Conservation (phyloP, 371 early-diverging fungal genomes). For the Batrachochytrium dendrobatidis region DNA sequence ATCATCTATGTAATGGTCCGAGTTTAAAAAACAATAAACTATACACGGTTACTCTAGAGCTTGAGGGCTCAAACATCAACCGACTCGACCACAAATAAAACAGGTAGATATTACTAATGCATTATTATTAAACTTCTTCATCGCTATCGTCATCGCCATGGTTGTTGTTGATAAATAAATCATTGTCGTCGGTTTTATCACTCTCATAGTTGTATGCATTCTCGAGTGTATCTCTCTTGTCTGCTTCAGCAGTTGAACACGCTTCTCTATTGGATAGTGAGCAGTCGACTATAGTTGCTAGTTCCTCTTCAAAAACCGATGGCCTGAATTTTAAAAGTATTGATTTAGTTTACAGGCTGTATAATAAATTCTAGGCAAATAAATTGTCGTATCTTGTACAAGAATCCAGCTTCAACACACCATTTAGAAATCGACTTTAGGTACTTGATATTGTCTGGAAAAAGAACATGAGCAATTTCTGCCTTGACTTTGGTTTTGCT, state of each 20-base stretch:
- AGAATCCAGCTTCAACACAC: conserved; percentile 12
- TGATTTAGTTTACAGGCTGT: conserved; percentile 52
- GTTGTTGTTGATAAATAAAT: conserved; percentile 62
- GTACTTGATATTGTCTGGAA: conserved; percentile 67
- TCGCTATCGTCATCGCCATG: conserved; percentile 26
- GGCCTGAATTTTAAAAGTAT: conserved; percentile 26
- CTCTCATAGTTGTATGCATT: conserved; percentile 15
- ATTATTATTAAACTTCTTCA: conserved; percentile 15
- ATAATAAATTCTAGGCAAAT: conserved; percentile 2
- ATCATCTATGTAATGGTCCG: no score
- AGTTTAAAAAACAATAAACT: no score
- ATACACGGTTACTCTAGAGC: no score
- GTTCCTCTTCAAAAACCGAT: neutral
- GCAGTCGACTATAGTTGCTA: no score
- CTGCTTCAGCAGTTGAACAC: no score
- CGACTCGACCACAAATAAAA: no score
- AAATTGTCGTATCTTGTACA: neutral
- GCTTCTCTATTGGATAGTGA: no score
- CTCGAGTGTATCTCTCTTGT: conserved; percentile 6
- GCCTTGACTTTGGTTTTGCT: conserved; percentile 64
- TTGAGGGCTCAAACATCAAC: no score
- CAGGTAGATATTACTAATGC: no score
- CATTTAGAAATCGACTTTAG: conserved; percentile 36
- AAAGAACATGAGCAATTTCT: conserved; percentile 67
- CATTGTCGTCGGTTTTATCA: conserved; percentile 41